These are phyloP conservation scores for Phialemoniopsis sp. DNA, from an alignment of 2,329 filamentous ascomycete species.

Conservation along the genomic window DNA sequence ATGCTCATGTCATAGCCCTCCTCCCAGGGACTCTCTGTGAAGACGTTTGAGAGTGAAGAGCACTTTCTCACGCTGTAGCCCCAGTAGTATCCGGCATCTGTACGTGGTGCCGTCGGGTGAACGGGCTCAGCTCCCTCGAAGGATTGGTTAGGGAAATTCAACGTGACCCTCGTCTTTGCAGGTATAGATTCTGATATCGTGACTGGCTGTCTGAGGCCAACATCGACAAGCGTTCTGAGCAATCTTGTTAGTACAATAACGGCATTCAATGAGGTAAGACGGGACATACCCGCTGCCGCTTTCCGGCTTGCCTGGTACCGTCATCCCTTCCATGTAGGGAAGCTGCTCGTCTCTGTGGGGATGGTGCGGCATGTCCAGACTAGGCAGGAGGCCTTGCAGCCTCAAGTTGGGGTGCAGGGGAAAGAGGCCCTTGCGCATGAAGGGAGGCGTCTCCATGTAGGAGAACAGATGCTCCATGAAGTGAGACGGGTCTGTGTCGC, in stretches of 20 bases:
- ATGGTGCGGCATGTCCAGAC: constrained; percentile 82
- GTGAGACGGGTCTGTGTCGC: constrained; percentile 70
- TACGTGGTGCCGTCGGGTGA: constrained; percentile 63
- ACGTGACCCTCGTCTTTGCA: constrained; percentile 67
- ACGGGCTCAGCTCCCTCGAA: constrained; percentile 53
- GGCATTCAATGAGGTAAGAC: neutral
- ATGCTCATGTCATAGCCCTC: constrained; percentile 80
- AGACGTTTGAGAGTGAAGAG: constrained; percentile 63
- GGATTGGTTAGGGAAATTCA: constrained; percentile 54
- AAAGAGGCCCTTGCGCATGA: constrained; percentile 73
- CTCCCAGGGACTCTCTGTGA: constrained; percentile 71
- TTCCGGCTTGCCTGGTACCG: constrained; percentile 40
- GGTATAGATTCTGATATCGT: constrained; percentile 60
- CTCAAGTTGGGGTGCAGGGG: constrained; percentile 74
- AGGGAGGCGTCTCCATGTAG: constrained; percentile 80
- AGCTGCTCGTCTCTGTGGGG: constrained; percentile 73
- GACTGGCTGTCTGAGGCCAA: constrained; percentile 51
- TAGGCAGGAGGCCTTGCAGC: constrained; percentile 69
- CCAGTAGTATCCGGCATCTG: constrained; percentile 82
- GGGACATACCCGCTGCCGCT: constrained; percentile 26
- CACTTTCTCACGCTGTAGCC: constrained; percentile 70
- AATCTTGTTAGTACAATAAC: constrained; percentile 2
- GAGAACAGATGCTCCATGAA: constrained; percentile 76
- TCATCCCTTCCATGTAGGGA: constrained; percentile 74
- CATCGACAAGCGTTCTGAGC: constrained; percentile 51